Conservation (phyloP, 345 rosid genomes). For the Isatis tinctoria region DNA sequence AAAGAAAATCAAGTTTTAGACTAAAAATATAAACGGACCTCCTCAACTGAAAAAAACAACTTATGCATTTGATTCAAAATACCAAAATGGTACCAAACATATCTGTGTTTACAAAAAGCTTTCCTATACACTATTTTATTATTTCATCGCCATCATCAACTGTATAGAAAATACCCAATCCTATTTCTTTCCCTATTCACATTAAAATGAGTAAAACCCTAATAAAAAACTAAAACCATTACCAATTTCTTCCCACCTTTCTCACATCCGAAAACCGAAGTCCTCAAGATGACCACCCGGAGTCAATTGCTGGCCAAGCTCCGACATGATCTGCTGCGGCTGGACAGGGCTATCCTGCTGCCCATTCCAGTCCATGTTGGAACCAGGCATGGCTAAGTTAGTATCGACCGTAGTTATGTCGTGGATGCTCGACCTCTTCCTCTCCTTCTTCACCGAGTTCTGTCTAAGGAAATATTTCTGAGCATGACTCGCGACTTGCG, state of each 20-base stretch:
- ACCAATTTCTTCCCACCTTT: not conserved
- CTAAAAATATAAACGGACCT: not conserved
- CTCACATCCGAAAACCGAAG: conserved; percentile 25
- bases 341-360: conserved; percentile 26
- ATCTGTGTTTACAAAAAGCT: conserved; percentile 9
- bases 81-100: conserved; percentile 11
- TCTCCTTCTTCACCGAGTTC: conserved; percentile 57
- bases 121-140: conserved; percentile 9
- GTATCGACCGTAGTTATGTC: conserved; percentile 58
- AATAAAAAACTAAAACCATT: not conserved
- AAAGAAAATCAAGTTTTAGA: not conserved
- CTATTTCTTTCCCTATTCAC: conserved; percentile 23
- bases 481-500: conserved; percentile 93
- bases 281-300: conserved; percentile 24
- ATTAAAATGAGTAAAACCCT: conserved; percentile 19
- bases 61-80: conserved; percentile 4
- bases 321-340: not conserved
- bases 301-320: conserved; percentile 18
- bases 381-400: conserved; percentile 23
- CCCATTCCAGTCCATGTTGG: conserved; percentile 22
- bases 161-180: conserved; percentile 20
- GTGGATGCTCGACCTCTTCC: conserved; percentile 82
- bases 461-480: conserved; percentile 85
- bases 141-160: conserved; percentile 7
- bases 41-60: not conserved